phyloP scores from a whole-genome alignment of 306 rosid genomes.

The Rubus idaeus region DNA sequence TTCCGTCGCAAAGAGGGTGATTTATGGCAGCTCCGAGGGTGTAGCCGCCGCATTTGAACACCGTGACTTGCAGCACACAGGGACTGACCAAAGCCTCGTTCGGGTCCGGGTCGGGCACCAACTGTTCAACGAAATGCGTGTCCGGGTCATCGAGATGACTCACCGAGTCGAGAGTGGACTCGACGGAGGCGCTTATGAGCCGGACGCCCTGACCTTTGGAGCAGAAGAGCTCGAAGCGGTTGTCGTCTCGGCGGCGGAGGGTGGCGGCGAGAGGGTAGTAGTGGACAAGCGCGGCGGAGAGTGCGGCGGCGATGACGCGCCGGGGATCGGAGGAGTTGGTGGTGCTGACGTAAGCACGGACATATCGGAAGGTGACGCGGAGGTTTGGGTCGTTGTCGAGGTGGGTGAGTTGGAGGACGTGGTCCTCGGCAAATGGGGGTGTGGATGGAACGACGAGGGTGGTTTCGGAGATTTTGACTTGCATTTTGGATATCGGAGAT shows the following conservation, averaged over 20 bases:
- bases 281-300: conserved; percentile 55
- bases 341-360: conserved; percentile 57
- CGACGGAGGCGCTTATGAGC: conserved; percentile 47
- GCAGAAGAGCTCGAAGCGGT: conserved; percentile 59
- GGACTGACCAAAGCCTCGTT: conserved; percentile 51
- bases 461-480: conserved; percentile 34
- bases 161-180: conserved; percentile 53
- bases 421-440: conserved; percentile 51
- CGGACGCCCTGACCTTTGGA: conserved; percentile 57
- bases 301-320: conserved; percentile 55
- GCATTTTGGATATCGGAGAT: conserved; percentile 14
- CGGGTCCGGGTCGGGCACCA: conserved; percentile 60
- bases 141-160: conserved; percentile 55
- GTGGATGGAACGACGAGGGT: conserved; percentile 43
- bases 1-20: conserved; percentile 74
- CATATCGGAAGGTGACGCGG: conserved; percentile 73
- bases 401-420: conserved; percentile 66
- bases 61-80: conserved; percentile 64
- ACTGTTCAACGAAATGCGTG: conserved; percentile 41
- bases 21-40: conserved; percentile 71
- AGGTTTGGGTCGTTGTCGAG: conserved; percentile 81
- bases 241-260: conserved; percentile 36
- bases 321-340: conserved; percentile 32
- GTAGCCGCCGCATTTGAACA: conserved; percentile 73
- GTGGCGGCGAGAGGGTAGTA: conserved; percentile 80